phyloP scores from a whole-genome alignment of 108 stramenopile species.

The Cyclotella cryptica region DNA sequence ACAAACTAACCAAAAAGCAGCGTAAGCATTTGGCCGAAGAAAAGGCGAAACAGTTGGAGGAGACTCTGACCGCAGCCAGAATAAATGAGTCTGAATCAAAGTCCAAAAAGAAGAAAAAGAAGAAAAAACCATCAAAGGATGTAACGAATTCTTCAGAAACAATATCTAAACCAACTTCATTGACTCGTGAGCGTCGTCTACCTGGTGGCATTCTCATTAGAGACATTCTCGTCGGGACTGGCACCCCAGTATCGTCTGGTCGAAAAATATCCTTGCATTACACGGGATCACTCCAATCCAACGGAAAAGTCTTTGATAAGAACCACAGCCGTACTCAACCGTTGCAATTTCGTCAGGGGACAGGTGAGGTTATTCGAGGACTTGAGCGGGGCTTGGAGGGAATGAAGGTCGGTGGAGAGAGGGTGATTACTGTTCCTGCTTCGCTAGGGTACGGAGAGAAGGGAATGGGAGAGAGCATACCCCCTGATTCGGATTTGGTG shows the following conservation, averaged over 20 bases:
- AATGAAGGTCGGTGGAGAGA: constrained; percentile 65
- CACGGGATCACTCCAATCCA: constrained; percentile 47
- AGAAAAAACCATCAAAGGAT: constrained; percentile 1
- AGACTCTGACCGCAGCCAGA: constrained; percentile 40
- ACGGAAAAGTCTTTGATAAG: constrained; percentile 63
- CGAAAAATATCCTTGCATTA: constrained; percentile 52
- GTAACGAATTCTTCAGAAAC: neutral
- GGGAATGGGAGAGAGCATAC: constrained; percentile 46
- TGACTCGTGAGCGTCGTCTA: constrained; percentile 57
- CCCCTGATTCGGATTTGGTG: constrained; percentile 55
- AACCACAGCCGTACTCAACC: constrained; percentile 55
- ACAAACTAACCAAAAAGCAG: constrained; percentile 51
- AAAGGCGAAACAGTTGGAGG: constrained; percentile 56
- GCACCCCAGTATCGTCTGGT: constrained; percentile 52
- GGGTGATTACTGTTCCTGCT: constrained; percentile 60
- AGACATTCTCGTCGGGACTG: constrained; percentile 58
- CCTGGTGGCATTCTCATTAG: constrained; percentile 49
- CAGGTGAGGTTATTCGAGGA: constrained; percentile 62
- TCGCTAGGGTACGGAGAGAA: constrained; percentile 59
- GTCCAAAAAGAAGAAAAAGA: constrained; percentile 38
- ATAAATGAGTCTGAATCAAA: constrained; percentile 27
- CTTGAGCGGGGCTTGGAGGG: constrained; percentile 69
- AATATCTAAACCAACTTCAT: constrained; percentile 35
- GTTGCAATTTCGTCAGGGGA: constrained; percentile 61
- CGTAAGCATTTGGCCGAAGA: constrained; percentile 55